Conservation (phyloP, 2,329 filamentous ascomycete species). For the Pseudogymnoascus sp. region DNA sequence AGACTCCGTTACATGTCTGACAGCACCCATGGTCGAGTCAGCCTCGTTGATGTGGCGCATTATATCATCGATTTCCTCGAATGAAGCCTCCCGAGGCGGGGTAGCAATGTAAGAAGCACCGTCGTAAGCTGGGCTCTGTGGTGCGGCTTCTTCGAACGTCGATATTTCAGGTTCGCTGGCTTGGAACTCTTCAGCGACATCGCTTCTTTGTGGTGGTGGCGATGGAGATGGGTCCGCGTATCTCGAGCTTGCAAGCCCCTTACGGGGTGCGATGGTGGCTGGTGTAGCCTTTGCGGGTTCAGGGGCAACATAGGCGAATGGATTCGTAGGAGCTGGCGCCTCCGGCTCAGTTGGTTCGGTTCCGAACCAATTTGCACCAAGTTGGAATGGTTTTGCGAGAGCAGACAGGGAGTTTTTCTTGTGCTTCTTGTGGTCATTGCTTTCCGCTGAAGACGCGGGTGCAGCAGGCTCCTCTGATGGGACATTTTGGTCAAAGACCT, state of each 20-base stretch:
- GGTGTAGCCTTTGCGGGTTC: constrained; percentile 11
- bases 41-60: constrained; percentile 77
- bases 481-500: constrained; percentile 32
- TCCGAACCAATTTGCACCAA: constrained; percentile 14
- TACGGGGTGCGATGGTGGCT: neutral
- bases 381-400: constrained; percentile 58
- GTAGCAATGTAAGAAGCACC: neutral
- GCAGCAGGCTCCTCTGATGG: constrained; percentile 12
- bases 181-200: neutral
- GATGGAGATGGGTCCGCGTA: neutral
- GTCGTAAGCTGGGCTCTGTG: neutral
- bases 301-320: neutral
- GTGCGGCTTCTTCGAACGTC: neutral
- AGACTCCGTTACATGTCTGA: constrained; percentile 48
- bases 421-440: constrained; percentile 21
- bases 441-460: neutral
- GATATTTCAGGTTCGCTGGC: neutral
- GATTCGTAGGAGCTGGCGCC: neutral
- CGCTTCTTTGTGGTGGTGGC: neutral
- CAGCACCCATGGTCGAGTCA: constrained; percentile 57
- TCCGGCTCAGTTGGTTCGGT: neutral
- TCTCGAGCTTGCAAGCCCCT: neutral
- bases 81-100: constrained; percentile 31
- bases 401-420: constrained; percentile 57
- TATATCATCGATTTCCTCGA: constrained; percentile 84